Conservation (phyloP, 2,329 filamentous ascomycete genomes). For the Stagonosporopsis chrysanthemi region DNA sequence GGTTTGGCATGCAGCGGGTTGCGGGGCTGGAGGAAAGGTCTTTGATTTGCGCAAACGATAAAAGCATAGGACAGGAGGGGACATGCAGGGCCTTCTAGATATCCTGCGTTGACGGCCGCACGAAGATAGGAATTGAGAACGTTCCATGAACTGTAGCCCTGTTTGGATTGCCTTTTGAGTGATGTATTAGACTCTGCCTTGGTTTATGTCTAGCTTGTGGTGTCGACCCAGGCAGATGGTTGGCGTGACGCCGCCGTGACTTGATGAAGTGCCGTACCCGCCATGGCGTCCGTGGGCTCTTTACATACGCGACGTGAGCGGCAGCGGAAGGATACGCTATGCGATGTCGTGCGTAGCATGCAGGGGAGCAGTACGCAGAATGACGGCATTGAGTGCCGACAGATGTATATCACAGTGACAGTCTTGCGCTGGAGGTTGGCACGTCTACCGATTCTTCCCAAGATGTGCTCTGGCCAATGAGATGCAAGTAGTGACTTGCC, state of each 20-base stretch:
- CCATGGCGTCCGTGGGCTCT: not conserved
- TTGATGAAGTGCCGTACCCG: not conserved
- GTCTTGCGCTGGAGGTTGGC: not conserved
- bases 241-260: not conserved
- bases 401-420: no score
- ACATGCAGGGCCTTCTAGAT: constrained; percentile 34
- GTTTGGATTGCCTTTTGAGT: not conserved
- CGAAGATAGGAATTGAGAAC: constrained; percentile 7
- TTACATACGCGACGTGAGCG: not conserved
- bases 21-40: constrained; percentile 32
- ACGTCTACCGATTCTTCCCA: not conserved
- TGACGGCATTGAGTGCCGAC: no score
- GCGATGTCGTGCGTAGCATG: not conserved
- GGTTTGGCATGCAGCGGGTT: constrained; percentile 26
- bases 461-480: not conserved
- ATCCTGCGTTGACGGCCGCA: constrained; percentile 26
- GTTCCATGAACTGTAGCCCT: not conserved
- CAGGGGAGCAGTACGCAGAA: not conserved
- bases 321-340: not conserved
- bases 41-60: constrained; percentile 30
- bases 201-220: not conserved
- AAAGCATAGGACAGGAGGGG: constrained; percentile 39
- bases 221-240: not conserved
- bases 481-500: not conserved
- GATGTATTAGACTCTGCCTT: not conserved